Base-by-base conservation (phyloP, 805 yeast genomes). In the Barnettozyma vustinii region DNA sequence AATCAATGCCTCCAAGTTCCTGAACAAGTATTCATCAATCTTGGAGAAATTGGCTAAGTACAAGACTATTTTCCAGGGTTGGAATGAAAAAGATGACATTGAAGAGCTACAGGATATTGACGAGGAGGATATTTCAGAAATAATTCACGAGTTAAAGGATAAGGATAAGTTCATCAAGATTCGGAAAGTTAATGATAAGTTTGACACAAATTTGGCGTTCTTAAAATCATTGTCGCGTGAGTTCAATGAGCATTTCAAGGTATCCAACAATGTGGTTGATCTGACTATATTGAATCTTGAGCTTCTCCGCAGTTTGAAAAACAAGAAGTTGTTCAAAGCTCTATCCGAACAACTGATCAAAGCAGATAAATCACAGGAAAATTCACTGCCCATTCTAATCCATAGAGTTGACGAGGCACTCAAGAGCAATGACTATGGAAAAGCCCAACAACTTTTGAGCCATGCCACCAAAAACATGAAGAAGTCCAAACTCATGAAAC, bases 1-100 rank as follows among this genome's bases (percentile, higher is more conserved):
- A 64, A 79, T 81, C 27, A 67, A 60, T 16, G 58, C 75, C 27
- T 76, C 87, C 10, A 77, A 83, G 56, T 63, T 81, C n/a, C 69
- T 69, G 48, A 70, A 77, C 27, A 77, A 74, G 50, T 66, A 81
- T 51, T 65, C 61, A 36, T 41, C 27, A 45, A 48, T 57, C 52
- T 61, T 58, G 41, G 60, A 40, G 52, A 69, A 62, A 48, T 67
- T 73, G 68, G 50, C 67, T 53, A 57, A 67, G 57, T 39, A 77
- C 25, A 72, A 77, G 35, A 67, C 75, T 13, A 74, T 78, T 46
- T 76, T 82, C 1, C 61, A 65, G 21, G 63, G 65, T 26, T 68
- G 72, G 51, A 66, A 69, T 4, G 61, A 68, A n/a, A 62, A 67
- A 57, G 62, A 49, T 23, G 63, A 69, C 1, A 61, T 71, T 4